A percentile compares a stretch with the other conserved stretches of the same genome.
These are phyloP conservation scores for Pseudoturritis turrita DNA, from an alignment of 345 rosid genomes.

Conservation along the genomic window DNA sequence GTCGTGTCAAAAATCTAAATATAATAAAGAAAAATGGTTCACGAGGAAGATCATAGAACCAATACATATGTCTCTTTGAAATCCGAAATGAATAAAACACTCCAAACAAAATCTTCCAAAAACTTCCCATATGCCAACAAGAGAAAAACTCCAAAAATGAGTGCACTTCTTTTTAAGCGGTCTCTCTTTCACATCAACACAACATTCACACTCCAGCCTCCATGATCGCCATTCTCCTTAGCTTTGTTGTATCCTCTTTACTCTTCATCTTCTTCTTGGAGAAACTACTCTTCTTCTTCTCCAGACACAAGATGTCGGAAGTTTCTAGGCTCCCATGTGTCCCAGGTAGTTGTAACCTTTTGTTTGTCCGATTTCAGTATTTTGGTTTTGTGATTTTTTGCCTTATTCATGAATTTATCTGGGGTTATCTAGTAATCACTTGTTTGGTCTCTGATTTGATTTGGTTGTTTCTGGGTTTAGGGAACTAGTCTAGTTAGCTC, in stretches of 20 bases:
- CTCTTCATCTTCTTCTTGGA: conserved; percentile 36
- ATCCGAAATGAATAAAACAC: too few species aligned
- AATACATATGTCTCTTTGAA: too few species aligned
- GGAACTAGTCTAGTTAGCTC: not conserved
- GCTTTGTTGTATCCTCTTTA: conserved; percentile 36
- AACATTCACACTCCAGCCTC: conserved; percentile 16
- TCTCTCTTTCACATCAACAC: not conserved
- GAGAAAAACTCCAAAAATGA: conserved; percentile 1
- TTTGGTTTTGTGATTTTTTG: not conserved
- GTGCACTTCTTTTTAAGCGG: not conserved
- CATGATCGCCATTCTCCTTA: conserved; percentile 40
- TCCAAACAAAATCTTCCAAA: too few species aligned
- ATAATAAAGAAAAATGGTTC: too few species aligned
- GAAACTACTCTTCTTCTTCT: conserved; percentile 21
- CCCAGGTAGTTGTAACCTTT: conserved; percentile 40
- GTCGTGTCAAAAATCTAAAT: too few species aligned
- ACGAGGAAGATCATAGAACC: too few species aligned
- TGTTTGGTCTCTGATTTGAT: not conserved
- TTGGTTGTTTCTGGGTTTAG: not conserved
- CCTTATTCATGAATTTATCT: not conserved
- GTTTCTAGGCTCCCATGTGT: conserved; percentile 44
- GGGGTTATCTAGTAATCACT: not conserved
- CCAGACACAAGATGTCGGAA: conserved; percentile 30
- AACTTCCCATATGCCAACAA: too few species aligned
- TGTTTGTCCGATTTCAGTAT: not conserved